Conservation (phyloP, 2,329 filamentous ascomycete species). For the Arthrobotrys pseudoclavata region DNA sequence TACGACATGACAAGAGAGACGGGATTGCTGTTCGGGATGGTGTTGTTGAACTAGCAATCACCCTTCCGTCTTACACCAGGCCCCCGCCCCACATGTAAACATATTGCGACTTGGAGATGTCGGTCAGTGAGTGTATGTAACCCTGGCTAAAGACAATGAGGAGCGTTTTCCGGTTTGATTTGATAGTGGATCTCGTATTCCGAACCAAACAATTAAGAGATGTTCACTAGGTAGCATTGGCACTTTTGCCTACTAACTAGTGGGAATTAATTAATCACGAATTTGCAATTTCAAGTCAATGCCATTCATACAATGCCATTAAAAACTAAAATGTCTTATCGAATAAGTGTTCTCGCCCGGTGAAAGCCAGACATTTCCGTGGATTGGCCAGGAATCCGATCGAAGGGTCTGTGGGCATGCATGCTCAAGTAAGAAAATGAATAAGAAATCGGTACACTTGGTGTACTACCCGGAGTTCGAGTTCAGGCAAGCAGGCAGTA, state of each 20-base stretch:
- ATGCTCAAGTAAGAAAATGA: conserved; percentile 57
- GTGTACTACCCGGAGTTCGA: conserved; percentile 22
- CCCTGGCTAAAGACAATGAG: conserved; percentile 34
- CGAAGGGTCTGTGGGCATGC: conserved; percentile 59
- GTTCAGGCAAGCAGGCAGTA: conserved; percentile 35
- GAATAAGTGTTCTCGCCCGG: conserved; percentile 27
- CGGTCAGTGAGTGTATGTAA: conserved; percentile 51
- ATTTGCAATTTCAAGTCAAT: conserved; percentile 21
- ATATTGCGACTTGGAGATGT: conserved; percentile 24
- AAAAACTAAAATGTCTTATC: conserved; percentile 33
- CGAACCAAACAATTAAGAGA: conserved; percentile 32
- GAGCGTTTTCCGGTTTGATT: conserved; percentile 43
- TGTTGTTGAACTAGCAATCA: conserved; percentile 22
- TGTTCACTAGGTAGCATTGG: conserved; percentile 1
- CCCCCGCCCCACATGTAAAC: conserved; percentile 54
- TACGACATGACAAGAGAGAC: conserved; percentile 19
- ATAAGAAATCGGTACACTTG: conserved; percentile 41
- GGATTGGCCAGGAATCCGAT: conserved; percentile 26
- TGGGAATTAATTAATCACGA: conserved; percentile 12
- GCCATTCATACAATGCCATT: conserved; percentile 29
- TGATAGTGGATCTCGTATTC: conserved; percentile 58
- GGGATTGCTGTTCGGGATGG: conserved; percentile 24
- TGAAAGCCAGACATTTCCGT: conserved; percentile 21
- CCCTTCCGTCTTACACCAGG: conserved; percentile 50
- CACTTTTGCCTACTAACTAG: conserved; percentile 1